Percentiles rank a stretch among this genome's conserved stretches.
Evolutionary conservation across 371 early-diverging fungal species (phyloP).

Genomic region (Mucor circinelloides): DNA sequence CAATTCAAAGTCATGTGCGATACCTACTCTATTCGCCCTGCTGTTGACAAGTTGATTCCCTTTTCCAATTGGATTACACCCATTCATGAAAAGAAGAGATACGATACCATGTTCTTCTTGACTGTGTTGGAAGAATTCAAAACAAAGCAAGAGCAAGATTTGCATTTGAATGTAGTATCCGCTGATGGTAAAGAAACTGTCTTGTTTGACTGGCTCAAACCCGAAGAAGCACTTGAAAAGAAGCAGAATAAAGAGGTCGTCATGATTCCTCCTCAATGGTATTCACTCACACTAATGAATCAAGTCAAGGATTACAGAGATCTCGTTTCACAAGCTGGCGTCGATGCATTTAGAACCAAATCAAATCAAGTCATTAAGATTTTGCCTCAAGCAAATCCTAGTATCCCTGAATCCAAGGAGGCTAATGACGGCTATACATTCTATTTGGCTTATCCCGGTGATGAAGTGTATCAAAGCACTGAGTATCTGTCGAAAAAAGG

Average conservation of each 20-base stretch:
- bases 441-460: slow-evolving; percentile 47
- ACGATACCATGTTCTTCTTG: slow-evolving; percentile 77
- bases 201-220: slow-evolving; percentile 69
- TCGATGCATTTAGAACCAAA: slow-evolving; percentile 32
- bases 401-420: slow-evolving; percentile 15
- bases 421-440: slow-evolving; percentile 21
- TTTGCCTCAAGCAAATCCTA: slow-evolving; percentile 50
- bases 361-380: slow-evolving; percentile 29
- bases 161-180: slow-evolving; percentile 17
- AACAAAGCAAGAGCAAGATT: slow-evolving; percentile 19
- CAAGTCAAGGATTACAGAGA: slow-evolving; percentile 28
- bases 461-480: slow-evolving; percentile 29
- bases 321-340: slow-evolving; percentile 34
- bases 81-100: slow-evolving; percentile 61
- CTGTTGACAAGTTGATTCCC: slow-evolving; percentile 47
- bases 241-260: slow-evolving; percentile 30
- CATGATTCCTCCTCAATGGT: slow-evolving; percentile 73
- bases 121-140: slow-evolving; percentile 45
- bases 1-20: slow-evolving; percentile 62
- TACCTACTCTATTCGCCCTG: slow-evolving; percentile 44
- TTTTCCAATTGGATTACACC: slow-evolving; percentile 87
- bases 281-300: slow-evolving; percentile 50
- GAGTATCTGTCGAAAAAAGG: slow-evolving; percentile 18
- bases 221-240: slow-evolving; percentile 51
- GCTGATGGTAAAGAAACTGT: slow-evolving; percentile 72